phyloP scores from a whole-genome alignment of 352 stramenopile species.

The Phytophthora chlamydospora region DNA sequence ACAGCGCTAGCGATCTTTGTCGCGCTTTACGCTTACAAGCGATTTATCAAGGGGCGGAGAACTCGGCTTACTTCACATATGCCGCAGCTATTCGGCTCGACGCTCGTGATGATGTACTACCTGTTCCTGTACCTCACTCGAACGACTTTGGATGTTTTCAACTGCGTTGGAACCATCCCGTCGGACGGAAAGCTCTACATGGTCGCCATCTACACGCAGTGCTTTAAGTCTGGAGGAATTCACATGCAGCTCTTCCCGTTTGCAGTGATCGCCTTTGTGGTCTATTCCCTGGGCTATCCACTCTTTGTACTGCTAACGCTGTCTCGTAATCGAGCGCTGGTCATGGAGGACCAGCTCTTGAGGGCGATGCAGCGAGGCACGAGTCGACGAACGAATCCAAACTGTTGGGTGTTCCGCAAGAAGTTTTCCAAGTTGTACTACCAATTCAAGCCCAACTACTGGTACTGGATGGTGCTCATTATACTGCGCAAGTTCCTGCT shows the following conservation, averaged over 20 bases:
- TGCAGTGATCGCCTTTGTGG: slow-evolving; percentile 61
- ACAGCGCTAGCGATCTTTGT: slow-evolving; percentile 57
- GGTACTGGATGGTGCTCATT: slow-evolving; percentile 86
- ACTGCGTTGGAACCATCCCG: slow-evolving; percentile 71
- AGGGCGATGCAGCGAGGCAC: slow-evolving; percentile 61
- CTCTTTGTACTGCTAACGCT: slow-evolving; percentile 72
- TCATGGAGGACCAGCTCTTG: slow-evolving; percentile 76
- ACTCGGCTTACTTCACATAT: slow-evolving; percentile 69
- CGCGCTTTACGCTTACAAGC: slow-evolving; percentile 63
- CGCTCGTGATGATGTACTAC: slow-evolving; percentile 86
- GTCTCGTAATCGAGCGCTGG: slow-evolving; percentile 52
- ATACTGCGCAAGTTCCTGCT: slow-evolving; percentile 80
- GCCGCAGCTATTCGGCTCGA: slow-evolving; percentile 71
- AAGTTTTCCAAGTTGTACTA: slow-evolving; percentile 88
- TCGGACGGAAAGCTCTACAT: slow-evolving; percentile 76
- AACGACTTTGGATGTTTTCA: slow-evolving; percentile 81
- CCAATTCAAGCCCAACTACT: slow-evolving; percentile 85
- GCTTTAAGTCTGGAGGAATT: slow-evolving; percentile 61
- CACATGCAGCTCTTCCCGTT: slow-evolving; percentile 72
- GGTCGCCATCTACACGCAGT: slow-evolving; percentile 68
- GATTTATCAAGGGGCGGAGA: slow-evolving; percentile 52
- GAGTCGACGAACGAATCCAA: slow-evolving; percentile 67
- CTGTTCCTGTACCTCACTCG: slow-evolving; percentile 80
- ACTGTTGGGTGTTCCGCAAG: slow-evolving; percentile 77
- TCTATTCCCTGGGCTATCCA: slow-evolving; percentile 81